Base-by-base conservation (phyloP, 805 yeast species). In the Teunomyces stri region DNA sequence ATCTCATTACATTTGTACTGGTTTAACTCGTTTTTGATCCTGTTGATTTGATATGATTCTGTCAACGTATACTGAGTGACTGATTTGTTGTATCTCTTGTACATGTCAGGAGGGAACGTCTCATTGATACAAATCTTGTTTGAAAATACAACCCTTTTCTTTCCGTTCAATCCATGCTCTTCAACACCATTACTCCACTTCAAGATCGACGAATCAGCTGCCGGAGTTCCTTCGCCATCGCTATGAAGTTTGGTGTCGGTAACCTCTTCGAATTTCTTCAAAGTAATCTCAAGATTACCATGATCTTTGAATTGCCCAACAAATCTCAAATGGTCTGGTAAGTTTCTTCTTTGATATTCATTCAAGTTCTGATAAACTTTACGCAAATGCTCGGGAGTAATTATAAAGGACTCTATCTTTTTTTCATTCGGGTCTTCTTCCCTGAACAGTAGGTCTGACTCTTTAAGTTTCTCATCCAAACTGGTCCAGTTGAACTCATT, bases 1-100 rank as follows among this genome's bases (percentile, higher is more conserved):
- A 87, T 87, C 47, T 80, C 85, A 46, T 68, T 69, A 51, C 79
- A 74, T 60, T 87, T 87, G 66, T 68, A 85, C 21, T 72, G 68
- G 57, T 87, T 87, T 55, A 87, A 62, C 59, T 87, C 92, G 34
- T 69, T 65, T 61, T 87, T 81, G 53, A 87, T 81, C 44, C 72
- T 74, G 51, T 74, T 75, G 47, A 84, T 75, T 52, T 76, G 68
- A 21, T 62, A 62, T 2, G 82, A 79, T 47, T 79, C 78, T n/a
- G 76, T 65, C 55, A 74, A 59, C 50, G 78, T 66, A 59, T 75
- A 76, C 62, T 74, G 79, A 30, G 81, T 79, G 48, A 80, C 75
- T 7, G 68, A 69, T 60, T 65, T 72, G 62, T 74, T 83, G 68
- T 68, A 75, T 43, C 89, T 70, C 54, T 80, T 76, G 59, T 84